A percentile compares a stretch with the other conserved stretches of the same genome.
phyloP scores from a whole-genome alignment of 2,329 filamentous ascomycete genomes.

The Aspergillus pseudonomiae region DNA sequence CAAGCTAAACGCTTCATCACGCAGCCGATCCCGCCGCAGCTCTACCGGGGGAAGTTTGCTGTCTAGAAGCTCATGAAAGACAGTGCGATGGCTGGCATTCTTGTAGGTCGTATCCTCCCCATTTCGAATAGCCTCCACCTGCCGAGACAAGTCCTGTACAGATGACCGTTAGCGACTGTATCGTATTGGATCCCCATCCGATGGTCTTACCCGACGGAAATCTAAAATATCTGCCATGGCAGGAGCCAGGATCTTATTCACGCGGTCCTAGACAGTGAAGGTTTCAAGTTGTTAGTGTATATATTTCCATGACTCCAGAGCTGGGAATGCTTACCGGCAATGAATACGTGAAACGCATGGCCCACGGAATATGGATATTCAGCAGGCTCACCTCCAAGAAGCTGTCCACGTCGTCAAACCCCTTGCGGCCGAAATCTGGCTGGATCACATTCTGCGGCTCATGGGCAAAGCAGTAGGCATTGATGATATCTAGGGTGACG shows the following conservation, averaged over 20 bases:
- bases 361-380: neutral
- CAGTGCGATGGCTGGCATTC: slow-evolving; percentile 3
- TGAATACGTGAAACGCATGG: too few relatives aligned
- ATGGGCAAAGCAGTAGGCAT: slow-evolving; percentile 10
- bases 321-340: too few relatives aligned
- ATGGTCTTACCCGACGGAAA: slow-evolving; percentile 4
- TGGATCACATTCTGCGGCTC: neutral
- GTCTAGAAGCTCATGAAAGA: slow-evolving; percentile 11
- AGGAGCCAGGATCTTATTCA: slow-evolving; percentile 7
- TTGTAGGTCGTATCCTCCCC: slow-evolving; percentile 6
- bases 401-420: slow-evolving; percentile 11
- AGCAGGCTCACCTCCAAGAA: slow-evolving; percentile 8
- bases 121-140: slow-evolving; percentile 9
- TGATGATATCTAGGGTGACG: slow-evolving; percentile 13
- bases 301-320: too few relatives aligned
- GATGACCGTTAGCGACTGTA: neutral
- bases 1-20: slow-evolving; percentile 13
- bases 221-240: slow-evolving; percentile 11
- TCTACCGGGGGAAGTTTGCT: slow-evolving; percentile 8
- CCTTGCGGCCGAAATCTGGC: slow-evolving; percentile 12
- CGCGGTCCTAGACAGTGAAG: neutral
- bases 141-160: slow-evolving; percentile 4
- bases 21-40: slow-evolving; percentile 6
- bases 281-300: too few relatives aligned
- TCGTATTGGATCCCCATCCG: neutral